Evolutionary conservation across 2,329 filamentous ascomycete genomes (phyloP), one percentile per base, ranked within the genome.

Genomic region (Seiridium unicorne): DNA sequence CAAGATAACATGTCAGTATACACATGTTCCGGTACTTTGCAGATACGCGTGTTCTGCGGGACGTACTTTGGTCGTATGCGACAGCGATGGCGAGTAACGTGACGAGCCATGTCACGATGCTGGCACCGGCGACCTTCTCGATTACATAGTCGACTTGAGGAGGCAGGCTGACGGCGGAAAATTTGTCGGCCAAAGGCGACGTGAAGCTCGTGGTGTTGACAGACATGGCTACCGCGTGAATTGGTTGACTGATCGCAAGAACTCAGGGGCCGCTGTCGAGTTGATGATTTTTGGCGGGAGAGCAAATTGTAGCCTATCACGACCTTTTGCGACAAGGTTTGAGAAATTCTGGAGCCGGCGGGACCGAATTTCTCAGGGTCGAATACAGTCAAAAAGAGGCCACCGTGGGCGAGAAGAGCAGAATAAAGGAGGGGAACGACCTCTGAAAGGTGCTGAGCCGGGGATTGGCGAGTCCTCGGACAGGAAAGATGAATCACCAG

Each of bases 1-100:
- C 55, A 31, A 47, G 36, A 38, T 10, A 36, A 26, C 18, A 26
- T 26, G 18, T 26, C 18, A 26, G 18, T 26, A 26, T 26, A 26
- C 18, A 26, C 18, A 26, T 26, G 18, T 26, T 26, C 18, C 18
- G 18, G 18, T 26, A 26, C 18, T 26, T 26, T 26, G 18, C 18
- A 26, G 18, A 26, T 26, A 26, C 48, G 7, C 40, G 26, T 40
- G 44, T 47, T 42, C 49, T 38, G 4, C 38, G 18, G 18, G 18
- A 82, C 91, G 75, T 82, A 97, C 94, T 81, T 80, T 98, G 94
- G 77, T 98, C 94, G 75, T 97, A 98, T 62, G 88, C 84, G 60
- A 96, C 85, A 58, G 89, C 85, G 7, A 90, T 70, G 40, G 89
- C 79, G 60, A 97, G 73, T 55, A 95, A 64, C 13, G 91, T 91